Base-by-base conservation (phyloP, 2,329 filamentous ascomycete genomes). In the Penicillium hesseltinei region DNA sequence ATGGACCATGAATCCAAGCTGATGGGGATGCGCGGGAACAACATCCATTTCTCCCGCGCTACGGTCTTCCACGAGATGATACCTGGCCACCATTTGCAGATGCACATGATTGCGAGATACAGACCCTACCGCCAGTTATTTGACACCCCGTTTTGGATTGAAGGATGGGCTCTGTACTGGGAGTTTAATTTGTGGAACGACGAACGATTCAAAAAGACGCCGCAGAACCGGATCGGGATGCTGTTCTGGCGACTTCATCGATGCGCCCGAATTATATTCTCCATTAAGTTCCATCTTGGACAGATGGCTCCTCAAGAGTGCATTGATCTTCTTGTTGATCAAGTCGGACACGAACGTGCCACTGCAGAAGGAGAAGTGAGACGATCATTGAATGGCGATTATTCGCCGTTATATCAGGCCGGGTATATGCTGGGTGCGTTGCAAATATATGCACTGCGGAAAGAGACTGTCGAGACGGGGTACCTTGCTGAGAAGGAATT, bases 231-330 rank as follows among this genome's bases (percentile, higher is more conserved):
- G 39, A 77, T 86, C 23, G 84, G 84, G 0, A 82, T 84, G 60
- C 70, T 87, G 8, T 86, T 85, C 67, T 86, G 84, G 84, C 77
- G 82, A 15, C 84, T 86, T 80, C 84, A 87, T 66, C 81, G 84
- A 29, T 85, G 83, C 62, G 80, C 81, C 6, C 79, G 84, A 38
- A 85, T 86, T n/a, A 62, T 64, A 29, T 66, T 86, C 69, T 84
- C 81, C 0, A 67, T 86, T 1, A 79, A 78, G 39, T 86, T 85
- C 57, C 84, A 86, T 64, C 76, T 86, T 0, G 82, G 82, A 1
- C 67, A 79, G 59, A 79, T 84, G 76, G 77, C 72, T 10, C 77
- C 83, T 1, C 74, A 77, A 57, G 78, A 84, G 62, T 85, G 82
- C 51, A 78, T 87, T 17, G 81, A 86, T 58, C 65, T 84, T 53